Evolutionary conservation across 176 grass and related monocot genomes (phyloP), one percentile per base, ranked within the genome.

Genomic region (Secale cereale): DNA sequence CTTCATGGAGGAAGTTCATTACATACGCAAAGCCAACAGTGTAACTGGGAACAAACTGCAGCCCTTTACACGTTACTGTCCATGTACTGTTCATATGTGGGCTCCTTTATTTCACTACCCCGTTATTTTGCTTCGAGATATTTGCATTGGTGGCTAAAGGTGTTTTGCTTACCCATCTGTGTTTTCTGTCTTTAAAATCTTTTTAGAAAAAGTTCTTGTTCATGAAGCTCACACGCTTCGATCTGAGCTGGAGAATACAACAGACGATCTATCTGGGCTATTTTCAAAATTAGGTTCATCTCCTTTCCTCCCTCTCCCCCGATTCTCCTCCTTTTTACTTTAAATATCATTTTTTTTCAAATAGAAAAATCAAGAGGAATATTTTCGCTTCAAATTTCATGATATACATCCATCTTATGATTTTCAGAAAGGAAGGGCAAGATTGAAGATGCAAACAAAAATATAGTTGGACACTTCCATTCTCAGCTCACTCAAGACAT

Each of bases 261-360:
- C 88, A 70, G 70, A 65, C 2, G 90, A 97, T 84, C 78, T 97
- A 74, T 91, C 88, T 87, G 88, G 90, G 67, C 70, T 97, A 75
- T 97, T 94, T 85, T 94, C 88, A 56, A 94, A 97, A 88, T 83
- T 97, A 83, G 94, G 90, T 97, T 30, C 17, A 86, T 78, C 37
- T 79, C 26, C 28, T 35, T 68, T 72, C 73, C 41, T 27, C 31
- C 69, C 76, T 75, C 20, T 16, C 17, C 15, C 33, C 23, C 10
- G 15, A 30, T n/a, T 41, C 41, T 37, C 8, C n/a, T 81, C 31
- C 4, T 62, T 39, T 14, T 79, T 19, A 87, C 56, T 70, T 54
- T 26, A 80, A 31, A 64, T 86, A 48, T 61, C 74, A 19, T 82
- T 57, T 22, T 52, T 41, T 57, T 57, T 57, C 16, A 57, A 57